Evolutionary conservation across 148 eudicot genomes (phyloP).

Genomic region (Silene conica): DNA sequence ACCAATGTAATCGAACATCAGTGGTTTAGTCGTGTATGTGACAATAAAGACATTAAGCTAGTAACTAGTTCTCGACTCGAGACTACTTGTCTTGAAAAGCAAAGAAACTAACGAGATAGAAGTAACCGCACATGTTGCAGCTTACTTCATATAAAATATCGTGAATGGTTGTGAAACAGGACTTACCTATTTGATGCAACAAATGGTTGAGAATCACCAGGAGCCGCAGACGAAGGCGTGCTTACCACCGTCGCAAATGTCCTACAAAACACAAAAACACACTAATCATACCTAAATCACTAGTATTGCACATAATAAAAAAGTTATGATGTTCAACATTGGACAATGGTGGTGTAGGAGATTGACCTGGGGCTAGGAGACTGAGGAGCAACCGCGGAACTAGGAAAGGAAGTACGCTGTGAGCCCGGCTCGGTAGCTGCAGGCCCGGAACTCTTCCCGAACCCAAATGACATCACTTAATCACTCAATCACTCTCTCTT

Average conservation of each 20-base stretch:
- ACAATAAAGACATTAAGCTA: neutral
- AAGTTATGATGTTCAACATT: neutral
- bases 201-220: neutral
- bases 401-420: constrained; percentile 12
- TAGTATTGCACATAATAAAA: neutral
- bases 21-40: neutral
- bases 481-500: neutral
- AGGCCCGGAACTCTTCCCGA: constrained; percentile 36
- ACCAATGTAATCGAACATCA: neutral
- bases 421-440: neutral
- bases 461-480: constrained; percentile 23
- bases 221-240: neutral
- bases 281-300: neutral
- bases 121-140: neutral
- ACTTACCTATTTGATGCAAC: constrained; percentile 29
- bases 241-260: neutral
- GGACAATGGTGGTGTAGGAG: neutral
- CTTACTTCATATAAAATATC: neutral
- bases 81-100: neutral
- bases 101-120: neutral
- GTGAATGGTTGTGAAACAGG: neutral
- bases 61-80: neutral
- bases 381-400: constrained; percentile 9
- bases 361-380: constrained; percentile 22
- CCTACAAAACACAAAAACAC: no score